Evolutionary conservation across 306 rosid genomes (phyloP).

Genomic region (Luffa acutangula): DNA sequence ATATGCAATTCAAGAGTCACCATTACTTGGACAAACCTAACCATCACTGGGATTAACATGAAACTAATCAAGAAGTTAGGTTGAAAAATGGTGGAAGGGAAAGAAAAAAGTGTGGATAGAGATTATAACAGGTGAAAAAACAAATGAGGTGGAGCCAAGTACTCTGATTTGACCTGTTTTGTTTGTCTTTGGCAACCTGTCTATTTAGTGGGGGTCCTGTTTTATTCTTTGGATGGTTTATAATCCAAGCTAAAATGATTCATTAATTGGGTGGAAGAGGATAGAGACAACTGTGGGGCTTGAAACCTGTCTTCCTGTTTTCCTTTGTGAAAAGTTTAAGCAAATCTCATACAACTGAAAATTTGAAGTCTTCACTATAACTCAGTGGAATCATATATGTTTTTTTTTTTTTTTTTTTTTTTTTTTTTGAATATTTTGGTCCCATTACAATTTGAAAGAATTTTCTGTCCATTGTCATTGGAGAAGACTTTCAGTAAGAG

Average conservation of each 20-base stretch:
- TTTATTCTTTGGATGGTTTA: background rate
- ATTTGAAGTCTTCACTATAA: background rate
- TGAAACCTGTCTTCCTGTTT: background rate
- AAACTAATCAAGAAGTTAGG: background rate
- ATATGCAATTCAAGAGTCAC: background rate
- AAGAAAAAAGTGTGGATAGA: background rate
- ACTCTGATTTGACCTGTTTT: slow-evolving; percentile 1
- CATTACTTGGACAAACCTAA: background rate
- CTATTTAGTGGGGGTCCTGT: background rate
- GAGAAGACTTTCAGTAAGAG: background rate
- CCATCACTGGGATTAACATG: background rate
- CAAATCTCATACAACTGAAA: background rate
- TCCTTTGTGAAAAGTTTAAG: background rate
- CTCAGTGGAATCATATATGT: background rate
- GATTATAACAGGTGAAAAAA: background rate
- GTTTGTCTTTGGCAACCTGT: slow-evolving; percentile 4
- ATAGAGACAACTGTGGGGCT: background rate
- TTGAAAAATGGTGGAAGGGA: slow-evolving; percentile 8
- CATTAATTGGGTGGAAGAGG: background rate
- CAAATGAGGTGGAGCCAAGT: background rate
- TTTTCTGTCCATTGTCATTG: background rate
- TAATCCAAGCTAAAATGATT: slow-evolving; percentile 11
- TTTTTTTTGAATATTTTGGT: background rate
- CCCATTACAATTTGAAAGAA: background rate
- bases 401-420: too few species aligned